Base-by-base conservation (phyloP, 2,329 filamentous ascomycete genomes). In the Didymella arachidicola region DNA sequence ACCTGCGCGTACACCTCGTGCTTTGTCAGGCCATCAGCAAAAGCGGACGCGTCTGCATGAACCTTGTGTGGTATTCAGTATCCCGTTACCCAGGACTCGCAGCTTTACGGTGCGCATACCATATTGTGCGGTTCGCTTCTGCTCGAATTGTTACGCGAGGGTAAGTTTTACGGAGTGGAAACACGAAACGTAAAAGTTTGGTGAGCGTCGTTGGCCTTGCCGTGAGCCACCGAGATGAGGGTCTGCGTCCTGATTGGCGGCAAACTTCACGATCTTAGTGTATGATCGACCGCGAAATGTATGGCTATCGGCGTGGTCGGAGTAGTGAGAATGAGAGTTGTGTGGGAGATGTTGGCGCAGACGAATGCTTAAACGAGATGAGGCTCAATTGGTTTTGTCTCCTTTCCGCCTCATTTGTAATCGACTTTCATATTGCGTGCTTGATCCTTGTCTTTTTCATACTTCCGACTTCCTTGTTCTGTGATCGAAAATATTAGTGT, bases 11-110 rank as follows among this genome's bases (percentile, higher is more conserved):
- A 93, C 25, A 89, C 90, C 61, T 91, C 86, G 57, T 86, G 81
- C 77, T 93, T 94, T 52, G 83, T 86, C 60, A 92, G 77, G 64
- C 86, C 87, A 14, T 82, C 72, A 47, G 81, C 82, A 77, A 94
- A 94, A 69, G 86, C 91, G 51, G 90, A 91, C 3, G 90, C 86
- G 72, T 94, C 90, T 50, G 91, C 91, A 79, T 94, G 91, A 57
- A 91, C 89, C 89, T 68, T 52, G 25, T 25, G 30, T 47, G 57
- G 57, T 60, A 56, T 60, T 60, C 57, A 60, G 57, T 52, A 60
- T 60, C 57, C 57, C 45, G 57, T 32, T 22, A 32, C 30, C 22
- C 51, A 55, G 52, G 57, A 60, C 57, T 60, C 57, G 57, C 57
- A 60, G 51, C 57, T 60, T 29, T 48, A 54, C 52, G 52, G 52